phyloP scores from a whole-genome alignment of 495 filamentous ascomycete species.

The Ramalina intermedia region DNA sequence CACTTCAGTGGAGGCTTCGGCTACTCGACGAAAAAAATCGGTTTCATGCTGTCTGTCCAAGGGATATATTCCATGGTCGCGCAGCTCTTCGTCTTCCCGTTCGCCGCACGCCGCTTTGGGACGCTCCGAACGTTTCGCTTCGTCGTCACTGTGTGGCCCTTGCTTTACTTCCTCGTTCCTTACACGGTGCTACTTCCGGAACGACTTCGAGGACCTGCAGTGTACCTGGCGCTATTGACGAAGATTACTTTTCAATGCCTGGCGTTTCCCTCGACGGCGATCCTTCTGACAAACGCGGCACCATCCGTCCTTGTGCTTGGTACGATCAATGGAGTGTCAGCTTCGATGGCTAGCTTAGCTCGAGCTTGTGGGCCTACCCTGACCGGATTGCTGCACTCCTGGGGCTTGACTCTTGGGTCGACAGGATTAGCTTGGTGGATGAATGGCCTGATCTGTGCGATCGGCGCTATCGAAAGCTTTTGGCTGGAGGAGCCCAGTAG shows the following conservation, averaged over 20 bases:
- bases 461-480: conserved; percentile 48
- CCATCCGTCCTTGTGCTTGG: conserved; percentile 70
- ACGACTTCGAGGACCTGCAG: conserved; percentile 49
- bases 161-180: conserved; percentile 74
- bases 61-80: conserved; percentile 79
- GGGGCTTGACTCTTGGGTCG: conserved; percentile 63
- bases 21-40: conserved; percentile 66
- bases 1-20: conserved; percentile 81
- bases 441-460: conserved; percentile 56
- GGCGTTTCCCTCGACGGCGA: conserved; percentile 72
- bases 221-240: conserved; percentile 64
- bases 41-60: conserved; percentile 74
- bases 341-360: conserved; percentile 74
- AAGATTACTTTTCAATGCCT: conserved; percentile 80
- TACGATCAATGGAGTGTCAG: conserved; percentile 83
- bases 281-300: conserved; percentile 72
- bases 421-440: conserved; percentile 90
- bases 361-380: conserved; percentile 79
- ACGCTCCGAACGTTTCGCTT: conserved; percentile 65
- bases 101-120: conserved; percentile 55
- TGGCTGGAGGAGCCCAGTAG: conserved; percentile 33
- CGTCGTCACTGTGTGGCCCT: conserved; percentile 68
- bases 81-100: conserved; percentile 70
- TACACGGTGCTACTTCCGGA: conserved; percentile 77
- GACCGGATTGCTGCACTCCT: conserved; percentile 70